Evolutionary conservation across 1,284 basidiomycete species (phyloP), one percentile per base, ranked within the genome.

Genomic region (Sporisorium graminicola): DNA sequence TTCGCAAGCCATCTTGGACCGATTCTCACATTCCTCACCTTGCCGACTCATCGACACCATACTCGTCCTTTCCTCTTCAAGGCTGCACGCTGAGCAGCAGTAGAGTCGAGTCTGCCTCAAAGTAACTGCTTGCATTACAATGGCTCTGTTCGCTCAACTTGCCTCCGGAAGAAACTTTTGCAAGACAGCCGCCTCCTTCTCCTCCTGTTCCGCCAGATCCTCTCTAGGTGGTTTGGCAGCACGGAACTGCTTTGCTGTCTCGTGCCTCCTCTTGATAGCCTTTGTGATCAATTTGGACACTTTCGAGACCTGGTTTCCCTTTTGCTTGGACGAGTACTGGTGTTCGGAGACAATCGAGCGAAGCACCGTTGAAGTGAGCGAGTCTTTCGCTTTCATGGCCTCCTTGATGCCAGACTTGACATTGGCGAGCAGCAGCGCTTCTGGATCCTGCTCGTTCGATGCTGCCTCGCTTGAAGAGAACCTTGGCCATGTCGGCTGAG

Each of bases 171-270:
- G 59, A 42, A 80, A 80, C 54, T 51, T 61, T 20, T 59, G 47
- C 37, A 82, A 53, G 18, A 82, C 52, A 44, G 59, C 61, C 2
- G 71, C 72, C 51, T 82, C 80, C 52, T 66, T 61, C 44, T 82
- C 78, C 60, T 82, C 80, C 56, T 80, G 78, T 27, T 78, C 70
- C 0, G 78, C 80, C 9, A 82, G 66, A 33, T 82, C 80, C 43
- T 77, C 71, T 46, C 80, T 67, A 2, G 79, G 70, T 16, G 79
- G 79, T 18, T 74, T 77, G 9, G 77, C 78, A 29, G 73, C 67
- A 6, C 77, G 37, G 62, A 77, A 82, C 65, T 76, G 73, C 18
- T 68, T 70, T 3, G 77, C 72, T 16, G 80, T 69, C 27, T 82
- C 80, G 7, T 66, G 59, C 27, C 80, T 65, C 7, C 72, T 52